Conservation (phyloP, 2,329 filamentous ascomycete genomes). For the Fusarium avenaceum region DNA sequence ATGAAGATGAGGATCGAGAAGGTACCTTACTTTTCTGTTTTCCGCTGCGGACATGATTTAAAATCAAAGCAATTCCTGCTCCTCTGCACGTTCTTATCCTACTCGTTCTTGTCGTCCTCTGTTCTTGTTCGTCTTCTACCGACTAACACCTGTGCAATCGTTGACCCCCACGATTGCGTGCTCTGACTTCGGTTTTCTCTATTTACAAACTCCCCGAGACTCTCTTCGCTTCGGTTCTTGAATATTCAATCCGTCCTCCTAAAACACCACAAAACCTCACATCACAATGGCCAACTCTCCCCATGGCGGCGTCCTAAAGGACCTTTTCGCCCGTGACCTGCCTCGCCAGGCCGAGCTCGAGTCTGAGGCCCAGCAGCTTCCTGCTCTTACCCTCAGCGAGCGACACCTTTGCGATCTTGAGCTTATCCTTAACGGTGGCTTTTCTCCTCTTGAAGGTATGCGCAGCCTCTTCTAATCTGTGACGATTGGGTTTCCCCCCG, state of each 20-base stretch:
- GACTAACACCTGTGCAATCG: conserved; percentile 39
- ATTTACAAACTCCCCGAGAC: conserved; percentile 24
- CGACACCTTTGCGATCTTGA: conserved; percentile 98
- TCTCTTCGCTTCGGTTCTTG: conserved; percentile 25
- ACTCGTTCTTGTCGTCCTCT: conserved; percentile 26
- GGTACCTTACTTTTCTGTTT: conserved; percentile 28
- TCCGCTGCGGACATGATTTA: conserved; percentile 32
- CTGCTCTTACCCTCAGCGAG: conserved; percentile 87
- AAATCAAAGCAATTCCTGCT: conserved; percentile 37
- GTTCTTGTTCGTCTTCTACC: conserved; percentile 22
- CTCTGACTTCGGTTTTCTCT: conserved; percentile 39
- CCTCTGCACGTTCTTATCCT: conserved; percentile 17
- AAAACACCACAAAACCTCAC: conserved; percentile 26
- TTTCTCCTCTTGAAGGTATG: conserved; percentile 94
- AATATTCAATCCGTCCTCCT: conserved; percentile 5
- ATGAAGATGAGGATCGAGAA: conserved; percentile 25
- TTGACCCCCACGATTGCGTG: conserved; percentile 53
- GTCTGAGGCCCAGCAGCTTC: conserved; percentile 87
- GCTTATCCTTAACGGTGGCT: conserved; percentile 96
- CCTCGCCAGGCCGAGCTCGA: conserved; percentile 83
- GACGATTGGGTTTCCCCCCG: conserved; percentile 14
- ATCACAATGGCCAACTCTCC: conserved; percentile 76
- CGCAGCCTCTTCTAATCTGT: conserved; percentile 52
- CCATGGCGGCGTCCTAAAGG: conserved; percentile 96
- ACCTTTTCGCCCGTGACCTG: conserved; percentile 93